phyloP scores from a whole-genome alignment of 805 yeast genomes.

The Kluyveromyces nonfermentans region DNA sequence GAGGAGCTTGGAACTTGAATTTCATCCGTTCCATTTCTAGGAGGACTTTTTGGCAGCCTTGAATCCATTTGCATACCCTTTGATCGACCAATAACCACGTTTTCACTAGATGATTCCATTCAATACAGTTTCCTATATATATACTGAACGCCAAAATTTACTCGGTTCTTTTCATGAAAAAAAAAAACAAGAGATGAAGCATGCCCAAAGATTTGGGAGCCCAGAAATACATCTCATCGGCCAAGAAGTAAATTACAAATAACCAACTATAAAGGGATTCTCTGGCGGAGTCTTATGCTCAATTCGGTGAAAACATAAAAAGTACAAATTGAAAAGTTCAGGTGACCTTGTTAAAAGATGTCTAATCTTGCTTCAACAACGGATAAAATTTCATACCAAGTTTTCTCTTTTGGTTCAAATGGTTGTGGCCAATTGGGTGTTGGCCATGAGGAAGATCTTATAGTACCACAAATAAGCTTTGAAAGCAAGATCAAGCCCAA shows the following conservation, averaged over 20 bases:
- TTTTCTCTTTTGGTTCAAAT: slow-evolving; percentile 62
- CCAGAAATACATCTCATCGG: neutral
- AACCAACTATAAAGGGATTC: too few relatives aligned
- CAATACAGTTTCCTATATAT: too few relatives aligned
- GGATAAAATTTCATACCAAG: neutral
- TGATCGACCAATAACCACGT: neutral
- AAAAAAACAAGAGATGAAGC: neutral
- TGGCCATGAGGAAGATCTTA: slow-evolving; percentile 42
- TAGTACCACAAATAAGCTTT: slow-evolving; percentile 21
- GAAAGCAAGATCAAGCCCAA: slow-evolving; percentile 21
- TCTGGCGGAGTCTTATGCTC: too few relatives aligned
- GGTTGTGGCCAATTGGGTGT: slow-evolving; percentile 69
- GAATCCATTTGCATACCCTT: neutral
- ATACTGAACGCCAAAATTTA: neutral
- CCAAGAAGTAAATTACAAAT: too few relatives aligned
- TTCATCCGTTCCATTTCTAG: slow-evolving; percentile 17
- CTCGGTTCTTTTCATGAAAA: neutral
- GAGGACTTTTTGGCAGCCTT: slow-evolving; percentile 15
- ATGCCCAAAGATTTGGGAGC: neutral
- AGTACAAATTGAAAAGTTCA: neutral
- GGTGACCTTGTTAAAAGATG: neutral
- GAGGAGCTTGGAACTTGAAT: slow-evolving; percentile 47
- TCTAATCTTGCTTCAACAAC: neutral
- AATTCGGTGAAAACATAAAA: neutral
- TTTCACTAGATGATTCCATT: too few relatives aligned